These are phyloP conservation scores for Henckelia pumila DNA, from an alignment of 257 asterid species.

Conservation along the genomic window DNA sequence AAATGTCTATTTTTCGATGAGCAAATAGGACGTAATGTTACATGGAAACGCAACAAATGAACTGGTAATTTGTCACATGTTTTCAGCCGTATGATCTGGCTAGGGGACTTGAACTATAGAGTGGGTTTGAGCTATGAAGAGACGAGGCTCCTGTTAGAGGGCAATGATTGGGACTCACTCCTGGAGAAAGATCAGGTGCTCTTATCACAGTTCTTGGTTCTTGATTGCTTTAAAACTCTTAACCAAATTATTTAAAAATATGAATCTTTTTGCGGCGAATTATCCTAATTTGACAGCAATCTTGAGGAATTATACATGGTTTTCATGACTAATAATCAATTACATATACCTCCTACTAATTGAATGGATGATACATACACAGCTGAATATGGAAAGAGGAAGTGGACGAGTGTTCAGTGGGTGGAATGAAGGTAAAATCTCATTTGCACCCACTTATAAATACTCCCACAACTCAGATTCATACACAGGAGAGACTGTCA, in stretches of 20 bases:
- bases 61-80: background rate
- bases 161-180: constrained; percentile 82
- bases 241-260: too few species aligned
- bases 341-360: too few species aligned
- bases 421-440: constrained; percentile 80
- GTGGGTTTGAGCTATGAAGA: constrained; percentile 81
- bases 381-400: constrained; percentile 74
- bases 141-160: constrained; percentile 62
- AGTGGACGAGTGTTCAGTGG: constrained; percentile 83
- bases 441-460: constrained; percentile 89
- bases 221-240: background rate
- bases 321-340: background rate
- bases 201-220: background rate
- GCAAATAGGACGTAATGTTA: background rate
- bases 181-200: constrained; percentile 86
- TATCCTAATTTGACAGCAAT: too few species aligned
- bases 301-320: background rate
- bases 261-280: too few species aligned
- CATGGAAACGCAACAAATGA: background rate
- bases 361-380: constrained; percentile 3
- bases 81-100: constrained; percentile 85
- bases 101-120: constrained; percentile 92
- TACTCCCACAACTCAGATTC: constrained; percentile 77
- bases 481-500: constrained; percentile 72
- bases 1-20: background rate